Conservation (phyloP, 768 basidiomycete genomes). For the Favolaschia claudopus region DNA sequence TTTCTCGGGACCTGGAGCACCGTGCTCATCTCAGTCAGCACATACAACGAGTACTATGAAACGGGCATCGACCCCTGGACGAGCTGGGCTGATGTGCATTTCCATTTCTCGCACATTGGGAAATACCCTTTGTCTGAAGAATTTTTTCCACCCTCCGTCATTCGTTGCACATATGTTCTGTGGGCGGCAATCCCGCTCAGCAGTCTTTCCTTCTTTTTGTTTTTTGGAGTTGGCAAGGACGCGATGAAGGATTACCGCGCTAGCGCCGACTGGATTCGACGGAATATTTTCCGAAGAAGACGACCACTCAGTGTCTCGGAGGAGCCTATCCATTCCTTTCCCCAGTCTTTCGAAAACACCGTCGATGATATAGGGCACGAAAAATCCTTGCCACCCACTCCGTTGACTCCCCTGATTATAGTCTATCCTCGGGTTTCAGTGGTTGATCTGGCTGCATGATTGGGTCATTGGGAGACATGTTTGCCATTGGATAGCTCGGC, state of each 20-base stretch:
- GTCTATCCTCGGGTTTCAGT: no score
- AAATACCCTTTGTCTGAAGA: conserved; percentile 32
- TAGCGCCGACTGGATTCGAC: background rate
- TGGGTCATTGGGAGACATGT: no score
- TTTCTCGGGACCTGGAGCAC: conserved; percentile 26
- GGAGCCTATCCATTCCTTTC: no score
- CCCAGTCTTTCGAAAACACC: no score
- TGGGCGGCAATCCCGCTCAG: conserved; percentile 39
- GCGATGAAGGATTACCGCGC: conserved; percentile 40
- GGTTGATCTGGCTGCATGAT: no score
- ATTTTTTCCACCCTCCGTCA: conserved; percentile 5
- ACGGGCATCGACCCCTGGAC: conserved; percentile 38
- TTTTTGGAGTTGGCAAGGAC: conserved; percentile 52
- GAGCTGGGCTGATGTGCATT: conserved; percentile 47
- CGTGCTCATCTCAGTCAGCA: conserved; percentile 29
- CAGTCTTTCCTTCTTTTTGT: conserved; percentile 47
- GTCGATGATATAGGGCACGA: no score
- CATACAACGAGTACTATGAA: conserved; percentile 28
- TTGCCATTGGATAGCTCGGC: no score
- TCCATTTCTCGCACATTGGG: conserved; percentile 38
- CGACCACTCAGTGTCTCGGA: no score
- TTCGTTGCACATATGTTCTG: conserved; percentile 11
- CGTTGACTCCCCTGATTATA: no score
- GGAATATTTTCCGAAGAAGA: background rate
- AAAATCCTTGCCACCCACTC: no score